Evolutionary conservation across 2,329 filamentous ascomycete species (phyloP).

Genomic region (Venturia oleaginea): DNA sequence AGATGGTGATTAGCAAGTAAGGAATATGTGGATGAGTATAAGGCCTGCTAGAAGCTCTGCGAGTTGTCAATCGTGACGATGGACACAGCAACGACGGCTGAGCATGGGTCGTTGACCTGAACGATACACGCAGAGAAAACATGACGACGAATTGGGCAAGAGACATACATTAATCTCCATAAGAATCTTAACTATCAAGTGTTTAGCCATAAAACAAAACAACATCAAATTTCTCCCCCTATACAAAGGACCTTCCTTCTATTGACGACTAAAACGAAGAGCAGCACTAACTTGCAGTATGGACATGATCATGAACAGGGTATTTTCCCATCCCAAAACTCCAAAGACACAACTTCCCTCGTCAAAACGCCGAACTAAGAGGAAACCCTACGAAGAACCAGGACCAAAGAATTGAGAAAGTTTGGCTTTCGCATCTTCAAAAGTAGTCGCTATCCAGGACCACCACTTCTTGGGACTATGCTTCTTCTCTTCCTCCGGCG

Average conservation of each 20-base stretch:
- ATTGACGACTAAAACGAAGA: background rate
- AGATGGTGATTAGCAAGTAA: no score
- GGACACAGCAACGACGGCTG: background rate
- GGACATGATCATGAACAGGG: background rate
- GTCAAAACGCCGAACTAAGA: background rate
- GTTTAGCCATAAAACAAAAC: background rate
- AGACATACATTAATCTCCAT: background rate
- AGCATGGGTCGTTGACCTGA: background rate
- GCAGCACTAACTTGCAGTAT: background rate
- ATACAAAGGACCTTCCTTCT: background rate
- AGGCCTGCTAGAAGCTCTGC: background rate
- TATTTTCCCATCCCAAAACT: background rate
- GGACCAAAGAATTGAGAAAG: background rate
- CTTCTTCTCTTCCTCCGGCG: background rate
- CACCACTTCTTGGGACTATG: conserved; percentile 10
- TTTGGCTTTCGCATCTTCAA: conserved; percentile 9
- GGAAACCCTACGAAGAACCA: background rate
- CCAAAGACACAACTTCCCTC: background rate
- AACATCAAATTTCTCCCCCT: background rate
- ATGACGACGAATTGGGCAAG: background rate
- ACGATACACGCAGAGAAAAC: background rate
- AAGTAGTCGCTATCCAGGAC: conserved; percentile 9
- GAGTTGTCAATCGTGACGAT: background rate
- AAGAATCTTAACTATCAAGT: background rate
- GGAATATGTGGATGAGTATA: no score